Evolutionary conservation across 345 rosid species (phyloP), one percentile per base, ranked within the genome.

Genomic region (Kandelia obovata): DNA sequence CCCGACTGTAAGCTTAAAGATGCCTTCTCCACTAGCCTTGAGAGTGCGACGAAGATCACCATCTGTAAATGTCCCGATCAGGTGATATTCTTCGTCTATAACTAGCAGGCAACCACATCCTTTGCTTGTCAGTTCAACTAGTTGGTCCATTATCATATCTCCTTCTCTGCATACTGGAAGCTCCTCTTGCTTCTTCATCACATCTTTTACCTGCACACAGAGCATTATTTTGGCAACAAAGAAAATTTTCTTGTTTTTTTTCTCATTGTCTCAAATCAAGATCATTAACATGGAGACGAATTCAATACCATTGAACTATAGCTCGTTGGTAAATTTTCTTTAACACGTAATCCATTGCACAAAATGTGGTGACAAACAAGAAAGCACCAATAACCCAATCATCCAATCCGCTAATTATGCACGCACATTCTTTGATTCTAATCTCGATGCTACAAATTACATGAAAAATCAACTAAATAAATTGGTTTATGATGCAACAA

Each of bases 41-140:
- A 92, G 99, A 56, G 97, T 89, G 5, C 98, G 92, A 13, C 97
- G 90, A 53, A 96, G 88, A 80, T 96, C 97, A 51, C 99, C 97
- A 76, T 96, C 99, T 0, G 99, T 92, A 64, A 92, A 92, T 5
- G 99, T 96, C 64, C 99, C 98, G 49, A 87, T 82, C 82, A 96
- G 82, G 73, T 69, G 91, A 74, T 79, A 25, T 4, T 71, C 87
- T 34, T 86, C 82, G 58, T 90, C 89, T 31, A 88, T 75, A 57
- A 95, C 96, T 67, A 95, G 91, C 75, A 95, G 79, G 77, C 99
- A 96, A 0, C 98, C 98, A 26, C 97, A 96, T 72, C 99, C 98
- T 78, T 92, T 92, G 70, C 96, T 87, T 0, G 94, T 90, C 6
- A 96, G 85, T 81, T 96, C 99, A 69, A 90, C 88, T 67, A 96